Conservation (phyloP, 2,329 filamentous ascomycete species). For the Trichoderma gracile region DNA sequence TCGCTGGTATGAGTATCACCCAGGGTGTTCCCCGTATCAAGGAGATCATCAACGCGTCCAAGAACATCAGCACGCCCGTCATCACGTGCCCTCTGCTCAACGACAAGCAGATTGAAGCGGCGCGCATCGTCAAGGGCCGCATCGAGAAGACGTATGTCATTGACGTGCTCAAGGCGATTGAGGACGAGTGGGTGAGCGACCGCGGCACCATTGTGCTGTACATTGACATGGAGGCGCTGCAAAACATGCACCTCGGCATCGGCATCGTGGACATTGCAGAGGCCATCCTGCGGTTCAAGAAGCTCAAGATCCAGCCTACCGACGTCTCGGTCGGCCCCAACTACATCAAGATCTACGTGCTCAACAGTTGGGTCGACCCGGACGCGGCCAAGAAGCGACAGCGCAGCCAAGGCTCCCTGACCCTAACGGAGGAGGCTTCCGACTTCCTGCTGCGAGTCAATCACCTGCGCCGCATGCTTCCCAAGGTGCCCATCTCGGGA, state of each 20-base stretch:
- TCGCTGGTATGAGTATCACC: slow-evolving; percentile 98
- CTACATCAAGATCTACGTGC: slow-evolving; percentile 72
- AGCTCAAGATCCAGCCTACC: slow-evolving; percentile 70
- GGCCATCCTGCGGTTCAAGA: slow-evolving; percentile 78
- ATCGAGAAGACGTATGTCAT: slow-evolving; percentile 93
- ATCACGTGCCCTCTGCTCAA: slow-evolving; percentile 85
- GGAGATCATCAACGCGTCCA: slow-evolving; percentile 99
- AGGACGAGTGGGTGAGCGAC: slow-evolving; percentile 82
- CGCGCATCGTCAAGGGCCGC: slow-evolving; percentile 86
- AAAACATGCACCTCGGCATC: slow-evolving; percentile 80
- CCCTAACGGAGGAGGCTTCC: slow-evolving; percentile 44
- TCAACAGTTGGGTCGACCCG: slow-evolving; percentile 41
- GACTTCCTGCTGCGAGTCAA: slow-evolving; percentile 75
- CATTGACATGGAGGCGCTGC: slow-evolving; percentile 76
- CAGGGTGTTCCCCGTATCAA: slow-evolving; percentile 99
- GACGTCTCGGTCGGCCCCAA: slow-evolving; percentile 64
- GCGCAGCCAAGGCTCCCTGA: slow-evolving; percentile 43
- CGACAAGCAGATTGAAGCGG: slow-evolving; percentile 71
- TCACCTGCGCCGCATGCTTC: slow-evolving; percentile 78
- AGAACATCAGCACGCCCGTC: slow-evolving; percentile 88
- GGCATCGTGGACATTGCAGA: slow-evolving; percentile 69
- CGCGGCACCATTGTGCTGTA: slow-evolving; percentile 77
- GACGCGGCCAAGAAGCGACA: slow-evolving; percentile 47
- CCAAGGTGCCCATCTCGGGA: slow-evolving; percentile 82
- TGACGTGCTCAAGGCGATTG: slow-evolving; percentile 77